Conservation (phyloP, 2,329 filamentous ascomycete species). For the Penicillium sclerotiorum region DNA sequence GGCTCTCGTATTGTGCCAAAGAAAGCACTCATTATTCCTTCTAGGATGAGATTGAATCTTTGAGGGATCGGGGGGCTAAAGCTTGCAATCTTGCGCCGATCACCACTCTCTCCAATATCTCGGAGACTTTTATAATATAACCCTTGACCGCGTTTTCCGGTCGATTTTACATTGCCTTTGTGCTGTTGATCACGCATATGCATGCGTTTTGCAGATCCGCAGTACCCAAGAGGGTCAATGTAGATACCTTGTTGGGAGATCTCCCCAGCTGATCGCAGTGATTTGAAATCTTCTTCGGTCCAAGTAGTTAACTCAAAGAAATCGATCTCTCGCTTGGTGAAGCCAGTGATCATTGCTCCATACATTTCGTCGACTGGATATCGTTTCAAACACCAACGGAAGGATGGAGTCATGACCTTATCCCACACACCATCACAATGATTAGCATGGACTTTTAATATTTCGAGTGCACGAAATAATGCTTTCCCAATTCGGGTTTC, state of each 20-base stretch:
- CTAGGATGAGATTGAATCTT: not conserved
- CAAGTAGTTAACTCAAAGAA: not conserved
- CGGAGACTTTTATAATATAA: not conserved
- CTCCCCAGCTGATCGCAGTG: not conserved
- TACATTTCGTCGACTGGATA: too few species aligned
- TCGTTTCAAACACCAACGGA: too few species aligned
- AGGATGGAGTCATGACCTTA: too few species aligned
- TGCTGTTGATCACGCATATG: not conserved
- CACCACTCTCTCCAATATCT: not conserved
- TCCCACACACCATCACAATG: too few species aligned
- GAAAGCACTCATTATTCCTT: not conserved
- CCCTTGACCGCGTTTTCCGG: too few species aligned
- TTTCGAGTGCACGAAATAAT: too few species aligned
- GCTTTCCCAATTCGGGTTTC: too few species aligned
- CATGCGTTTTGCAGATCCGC: not conserved
- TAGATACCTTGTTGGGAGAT: not conserved
- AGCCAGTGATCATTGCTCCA: not conserved
- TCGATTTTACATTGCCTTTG: conserved; percentile 8
- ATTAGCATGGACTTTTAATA: too few species aligned
- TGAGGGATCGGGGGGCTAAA: not conserved
- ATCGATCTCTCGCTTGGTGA: not conserved
- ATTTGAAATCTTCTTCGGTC: not conserved
- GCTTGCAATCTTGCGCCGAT: not conserved
- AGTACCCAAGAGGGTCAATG: not conserved
- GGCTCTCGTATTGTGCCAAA: not conserved